Evolutionary conservation across 179 eudicot species (phyloP), one percentile per base, ranked within the genome.

Genomic region (Patellifolia procumbens): DNA sequence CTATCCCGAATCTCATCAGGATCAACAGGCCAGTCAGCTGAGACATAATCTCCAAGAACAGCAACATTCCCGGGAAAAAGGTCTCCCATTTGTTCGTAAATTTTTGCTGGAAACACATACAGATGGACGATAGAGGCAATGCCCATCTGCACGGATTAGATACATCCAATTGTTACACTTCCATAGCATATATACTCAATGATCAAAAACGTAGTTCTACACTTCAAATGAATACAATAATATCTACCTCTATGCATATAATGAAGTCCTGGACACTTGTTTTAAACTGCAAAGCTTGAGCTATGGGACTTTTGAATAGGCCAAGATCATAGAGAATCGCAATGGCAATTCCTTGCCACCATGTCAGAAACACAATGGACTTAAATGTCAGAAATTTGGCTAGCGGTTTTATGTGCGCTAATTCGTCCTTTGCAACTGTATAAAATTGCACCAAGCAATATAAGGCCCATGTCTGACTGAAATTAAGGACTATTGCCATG

Each of bases 291-390:
- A 95, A 86, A 24, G 95, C 87, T 81, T 91, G 93, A 87, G 97
- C 99, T 86, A 95, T 85, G 69, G 92, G 92, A 81, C 99, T 95
- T 83, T 90, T 89, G 70, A 95, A 85, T 70, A 95, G 86, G 31
- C 98, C 98, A 69, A 95, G 74, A 64, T 86, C 87, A 76, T 86
- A 89, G 28, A 95, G 85, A 74, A 95, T 85, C 17, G 99, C 93
- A 70, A 95, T 95, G 53, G 90, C 89, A 75, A 95, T 85, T 79
- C 99, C 99, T 93, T 95, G 98, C 99, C 99, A 95, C 99, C 99
- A 95, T 29, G 99, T 93, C 84, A 95, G 85, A 78, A 95, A 95
- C 63, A 95, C 99, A 84, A 95, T 95, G 45, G 99, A 91, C 85
- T 95, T 95, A 78, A 95, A 95, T 67, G 98, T 91, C 85, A 93